Evolutionary conservation across 108 stramenopile genomes (phyloP).

Genomic region (Nitzschia putrida): DNA sequence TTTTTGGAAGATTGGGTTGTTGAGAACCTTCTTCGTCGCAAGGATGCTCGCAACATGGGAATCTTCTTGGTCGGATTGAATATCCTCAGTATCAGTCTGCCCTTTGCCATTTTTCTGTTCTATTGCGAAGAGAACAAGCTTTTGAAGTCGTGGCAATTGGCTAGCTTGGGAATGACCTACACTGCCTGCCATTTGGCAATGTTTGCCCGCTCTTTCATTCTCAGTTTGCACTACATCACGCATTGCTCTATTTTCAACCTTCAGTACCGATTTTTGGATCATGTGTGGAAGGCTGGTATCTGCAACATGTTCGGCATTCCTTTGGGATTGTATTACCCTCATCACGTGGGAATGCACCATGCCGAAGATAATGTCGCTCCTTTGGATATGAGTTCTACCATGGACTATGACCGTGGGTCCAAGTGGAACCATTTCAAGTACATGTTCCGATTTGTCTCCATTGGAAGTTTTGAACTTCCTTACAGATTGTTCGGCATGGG

Average conservation of each 20-base stretch:
- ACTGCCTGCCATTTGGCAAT: neutral
- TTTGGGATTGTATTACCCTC: slow-evolving; percentile 17
- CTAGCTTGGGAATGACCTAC: slow-evolving; percentile 9
- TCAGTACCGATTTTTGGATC: slow-evolving; percentile 6
- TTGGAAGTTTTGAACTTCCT: slow-evolving; percentile 4
- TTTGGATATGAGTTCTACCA: slow-evolving; percentile 17
- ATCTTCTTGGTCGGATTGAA: slow-evolving; percentile 16
- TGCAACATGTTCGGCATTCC: slow-evolving; percentile 27
- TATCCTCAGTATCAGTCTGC: slow-evolving; percentile 11
- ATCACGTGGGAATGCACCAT: slow-evolving; percentile 22
- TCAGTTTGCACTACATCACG: slow-evolving; percentile 13
- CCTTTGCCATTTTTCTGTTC: slow-evolving; percentile 12
- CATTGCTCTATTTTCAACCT: slow-evolving; percentile 23
- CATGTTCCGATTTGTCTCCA: slow-evolving; percentile 22
- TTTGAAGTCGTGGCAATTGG: slow-evolving; percentile 1
- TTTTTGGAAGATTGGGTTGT: slow-evolving; percentile 15
- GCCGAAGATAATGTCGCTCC: slow-evolving; percentile 19
- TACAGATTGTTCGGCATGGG: slow-evolving; percentile 2
- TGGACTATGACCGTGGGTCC: slow-evolving; percentile 22
- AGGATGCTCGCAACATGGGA: slow-evolving; percentile 15
- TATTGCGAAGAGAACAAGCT: slow-evolving; percentile 7
- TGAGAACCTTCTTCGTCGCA: slow-evolving; percentile 13
- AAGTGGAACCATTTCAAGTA: slow-evolving; percentile 29
- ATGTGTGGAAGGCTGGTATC: slow-evolving; percentile 8
- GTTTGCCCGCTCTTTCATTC: slow-evolving; percentile 16